These are phyloP conservation scores for Cyclotella baltica DNA, from an alignment of 108 stramenopile species.

Conservation along the genomic window DNA sequence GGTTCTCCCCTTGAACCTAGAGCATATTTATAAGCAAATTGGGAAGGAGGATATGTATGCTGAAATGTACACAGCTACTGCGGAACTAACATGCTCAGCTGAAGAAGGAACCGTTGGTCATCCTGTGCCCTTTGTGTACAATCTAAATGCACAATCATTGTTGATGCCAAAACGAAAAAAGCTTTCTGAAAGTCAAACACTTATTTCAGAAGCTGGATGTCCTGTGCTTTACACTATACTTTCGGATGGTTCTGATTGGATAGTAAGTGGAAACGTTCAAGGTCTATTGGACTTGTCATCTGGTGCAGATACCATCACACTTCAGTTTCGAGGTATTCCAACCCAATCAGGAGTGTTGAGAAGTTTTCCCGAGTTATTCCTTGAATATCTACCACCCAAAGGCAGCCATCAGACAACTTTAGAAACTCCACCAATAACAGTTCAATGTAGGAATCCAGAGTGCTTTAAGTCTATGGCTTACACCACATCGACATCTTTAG, in stretches of 20 bases:
- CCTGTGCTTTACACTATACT: constrained; percentile 55
- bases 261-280: constrained; percentile 70
- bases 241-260: constrained; percentile 66
- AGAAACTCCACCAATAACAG: constrained; percentile 44
- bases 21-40: constrained; percentile 56
- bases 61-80: constrained; percentile 43
- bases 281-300: constrained; percentile 55
- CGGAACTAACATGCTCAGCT: constrained; percentile 49
- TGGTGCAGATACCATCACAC: constrained; percentile 30
- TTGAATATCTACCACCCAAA: constrained; percentile 47
- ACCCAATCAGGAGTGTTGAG: constrained; percentile 60
- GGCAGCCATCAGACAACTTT: background rate
- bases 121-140: constrained; percentile 67
- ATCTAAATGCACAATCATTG: constrained; percentile 39
- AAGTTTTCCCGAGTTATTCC: constrained; percentile 53
- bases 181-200: constrained; percentile 21
- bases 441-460: constrained; percentile 46
- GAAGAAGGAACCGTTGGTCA: constrained; percentile 67
- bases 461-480: constrained; percentile 51
- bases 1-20: constrained; percentile 65
- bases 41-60: constrained; percentile 45
- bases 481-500: constrained; percentile 46
- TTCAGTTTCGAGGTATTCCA: constrained; percentile 73
- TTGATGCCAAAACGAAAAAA: constrained; percentile 42
- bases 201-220: constrained; percentile 28